Evolutionary conservation across 176 grass and related monocot genomes (phyloP).

Genomic region (Rhipidocladum racemiflorum): DNA sequence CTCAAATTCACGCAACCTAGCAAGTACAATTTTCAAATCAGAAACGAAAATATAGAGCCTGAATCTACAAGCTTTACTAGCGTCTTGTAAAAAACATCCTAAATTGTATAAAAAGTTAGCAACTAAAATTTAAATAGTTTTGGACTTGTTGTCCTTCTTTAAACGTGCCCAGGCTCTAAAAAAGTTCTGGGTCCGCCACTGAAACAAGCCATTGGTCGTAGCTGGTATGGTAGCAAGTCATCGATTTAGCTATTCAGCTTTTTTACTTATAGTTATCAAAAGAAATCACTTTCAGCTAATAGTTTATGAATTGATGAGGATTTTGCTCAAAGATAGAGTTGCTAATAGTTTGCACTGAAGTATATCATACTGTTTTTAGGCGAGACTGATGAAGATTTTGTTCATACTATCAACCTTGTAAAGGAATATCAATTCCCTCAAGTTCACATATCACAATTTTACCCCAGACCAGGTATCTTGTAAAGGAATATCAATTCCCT

Average conservation of each 20-base stretch:
- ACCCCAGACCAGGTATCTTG: constrained; percentile 79
- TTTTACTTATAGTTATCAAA: not conserved
- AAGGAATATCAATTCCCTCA: constrained; percentile 79
- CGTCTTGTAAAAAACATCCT: too few species aligned
- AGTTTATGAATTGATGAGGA: not conserved
- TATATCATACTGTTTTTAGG: constrained; percentile 39
- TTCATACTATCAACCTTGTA: constrained; percentile 74
- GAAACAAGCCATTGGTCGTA: too few species aligned
- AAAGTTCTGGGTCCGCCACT: too few species aligned
- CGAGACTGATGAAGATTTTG: constrained; percentile 90
- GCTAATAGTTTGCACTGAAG: constrained; percentile 9
- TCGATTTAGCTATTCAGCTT: not conserved
- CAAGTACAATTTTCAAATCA: too few species aligned
- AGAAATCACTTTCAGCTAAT: not conserved
- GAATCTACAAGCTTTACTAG: too few species aligned
- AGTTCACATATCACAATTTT: constrained; percentile 97
- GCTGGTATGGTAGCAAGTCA: constrained; percentile 51
- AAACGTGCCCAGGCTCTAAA: too few species aligned
- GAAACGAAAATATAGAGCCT: too few species aligned
- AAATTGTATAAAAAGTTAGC: too few species aligned
- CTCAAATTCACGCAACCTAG: too few species aligned
- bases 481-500: too few species aligned
- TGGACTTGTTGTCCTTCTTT: too few species aligned
- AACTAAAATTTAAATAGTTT: too few species aligned
- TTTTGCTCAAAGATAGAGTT: not conserved